phyloP scores from a whole-genome alignment of 2,329 filamentous ascomycete species.

The Penicillium sp. region DNA sequence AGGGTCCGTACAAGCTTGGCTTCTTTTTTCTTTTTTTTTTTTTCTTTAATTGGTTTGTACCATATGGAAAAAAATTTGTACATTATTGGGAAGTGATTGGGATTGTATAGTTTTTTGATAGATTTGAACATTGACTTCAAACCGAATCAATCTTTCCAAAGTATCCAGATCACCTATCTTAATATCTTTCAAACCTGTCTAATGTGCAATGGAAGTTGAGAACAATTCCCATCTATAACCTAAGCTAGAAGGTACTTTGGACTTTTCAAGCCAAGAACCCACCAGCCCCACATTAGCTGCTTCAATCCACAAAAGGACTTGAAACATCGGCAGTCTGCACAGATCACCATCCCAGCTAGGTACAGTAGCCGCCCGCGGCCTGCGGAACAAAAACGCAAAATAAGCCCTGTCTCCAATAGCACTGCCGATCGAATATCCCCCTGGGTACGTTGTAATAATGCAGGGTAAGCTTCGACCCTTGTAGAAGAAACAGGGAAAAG shows the following conservation, averaged over 20 bases:
- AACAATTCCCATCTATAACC: not conserved
- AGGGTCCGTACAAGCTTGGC: not conserved
- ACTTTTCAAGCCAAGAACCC: not conserved
- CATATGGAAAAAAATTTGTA: conserved; percentile 12
- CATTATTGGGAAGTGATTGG: conserved; percentile 7
- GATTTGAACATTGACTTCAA: not conserved
- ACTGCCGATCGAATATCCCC: not conserved
- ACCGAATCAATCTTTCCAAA: not conserved
- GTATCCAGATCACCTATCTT: not conserved
- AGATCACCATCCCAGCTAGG: not conserved
- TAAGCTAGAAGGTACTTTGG: not conserved
- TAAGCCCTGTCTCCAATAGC: not conserved
- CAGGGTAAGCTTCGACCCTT: not conserved
- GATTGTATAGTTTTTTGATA: conserved; percentile 7
- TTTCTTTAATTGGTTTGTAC: conserved; percentile 1
- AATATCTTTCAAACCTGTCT: not conserved
- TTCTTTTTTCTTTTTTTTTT: conserved; percentile 1
- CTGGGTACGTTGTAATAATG: not conserved
- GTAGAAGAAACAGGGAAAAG: not conserved
- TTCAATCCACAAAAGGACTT: not conserved
- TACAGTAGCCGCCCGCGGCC: not conserved
- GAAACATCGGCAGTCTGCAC: not conserved
- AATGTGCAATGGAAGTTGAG: not conserved
- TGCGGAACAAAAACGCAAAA: not conserved
- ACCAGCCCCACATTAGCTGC: not conserved